These are phyloP conservation scores for Somion occarium DNA, from an alignment of 1,284 basidiomycete genomes.

Conservation along the genomic window DNA sequence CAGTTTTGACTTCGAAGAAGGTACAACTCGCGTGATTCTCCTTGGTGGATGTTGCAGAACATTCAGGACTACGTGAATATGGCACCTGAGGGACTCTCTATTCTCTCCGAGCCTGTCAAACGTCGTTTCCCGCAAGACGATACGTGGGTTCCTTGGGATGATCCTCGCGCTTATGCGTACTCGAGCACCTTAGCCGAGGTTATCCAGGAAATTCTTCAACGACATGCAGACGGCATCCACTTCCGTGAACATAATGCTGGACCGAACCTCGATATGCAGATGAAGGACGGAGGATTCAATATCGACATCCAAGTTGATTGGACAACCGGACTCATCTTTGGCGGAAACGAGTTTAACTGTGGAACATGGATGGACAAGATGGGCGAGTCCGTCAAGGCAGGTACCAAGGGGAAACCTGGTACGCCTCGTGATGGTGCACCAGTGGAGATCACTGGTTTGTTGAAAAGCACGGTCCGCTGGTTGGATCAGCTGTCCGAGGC, in stretches of 20 bases:
- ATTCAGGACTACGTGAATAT: constrained; percentile 91
- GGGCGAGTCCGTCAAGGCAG: constrained; percentile 88
- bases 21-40: constrained; percentile 89
- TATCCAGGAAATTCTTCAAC: constrained; percentile 93
- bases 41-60: constrained; percentile 99
- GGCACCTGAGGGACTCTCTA: constrained; percentile 79
- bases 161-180: constrained; percentile 77
- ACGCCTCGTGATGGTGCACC: constrained; percentile 96
- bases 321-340: constrained; percentile 86
- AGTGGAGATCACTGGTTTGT: constrained; percentile 89
- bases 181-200: constrained; percentile 86
- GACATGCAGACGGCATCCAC: constrained; percentile 88
- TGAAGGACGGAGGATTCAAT: constrained; percentile 91
- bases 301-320: constrained; percentile 94
- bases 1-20: constrained; percentile 34
- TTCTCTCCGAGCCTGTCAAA: constrained; percentile 81
- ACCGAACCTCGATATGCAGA: constrained; percentile 92
- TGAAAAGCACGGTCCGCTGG: constrained; percentile 94
- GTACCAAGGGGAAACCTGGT: constrained; percentile 91
- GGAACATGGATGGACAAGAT: constrained; percentile 99
- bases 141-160: constrained; percentile 91
- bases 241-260: constrained; percentile 98
- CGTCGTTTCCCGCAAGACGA: constrained; percentile 93
- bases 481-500: constrained; percentile 60
- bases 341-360: constrained; percentile 82